Percentiles rank a stretch among this genome's conserved stretches.
Evolutionary conservation across 139 green algal genomes (phyloP).

Genomic region (Astrephomene gubernaculifera): DNA sequence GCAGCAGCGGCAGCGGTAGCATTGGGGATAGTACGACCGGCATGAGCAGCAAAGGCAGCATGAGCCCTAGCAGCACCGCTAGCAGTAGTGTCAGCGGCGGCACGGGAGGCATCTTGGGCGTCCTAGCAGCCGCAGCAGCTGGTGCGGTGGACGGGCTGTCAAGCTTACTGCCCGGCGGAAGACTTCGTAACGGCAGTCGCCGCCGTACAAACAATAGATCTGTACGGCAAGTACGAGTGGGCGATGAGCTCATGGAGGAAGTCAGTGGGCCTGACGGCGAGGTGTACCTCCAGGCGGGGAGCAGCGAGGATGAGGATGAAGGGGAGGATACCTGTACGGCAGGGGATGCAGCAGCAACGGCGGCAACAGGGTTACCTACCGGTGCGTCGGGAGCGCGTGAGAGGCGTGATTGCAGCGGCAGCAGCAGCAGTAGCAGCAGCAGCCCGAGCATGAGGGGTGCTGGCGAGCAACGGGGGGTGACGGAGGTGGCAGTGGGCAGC

Average conservation of each 20-base stretch:
- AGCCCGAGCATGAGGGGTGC: no score
- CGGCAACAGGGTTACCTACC: no score
- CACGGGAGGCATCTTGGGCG: neutral
- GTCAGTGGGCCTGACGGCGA: constrained; percentile 10
- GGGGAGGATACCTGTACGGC: no score
- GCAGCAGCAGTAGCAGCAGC: no score
- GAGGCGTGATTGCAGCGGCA: no score
- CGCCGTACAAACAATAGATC: no score
- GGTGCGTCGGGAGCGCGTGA: no score
- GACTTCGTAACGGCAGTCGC: neutral
- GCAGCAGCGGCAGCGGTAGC: neutral
- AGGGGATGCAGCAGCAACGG: neutral
- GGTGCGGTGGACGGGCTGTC: constrained; percentile 16
- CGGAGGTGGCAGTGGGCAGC: no score
- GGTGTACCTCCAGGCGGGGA: constrained; percentile 10
- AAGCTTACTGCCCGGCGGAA: constrained; percentile 3
- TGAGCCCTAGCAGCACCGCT: neutral
- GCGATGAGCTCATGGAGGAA: constrained; percentile 20
- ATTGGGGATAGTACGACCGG: no score
- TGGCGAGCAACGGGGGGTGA: no score
- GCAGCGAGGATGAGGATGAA: neutral
- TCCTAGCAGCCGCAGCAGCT: constrained; percentile 16
- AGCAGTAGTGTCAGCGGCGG: neutral
- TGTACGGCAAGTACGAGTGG: neutral
- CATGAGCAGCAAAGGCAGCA: neutral